phyloP scores from a whole-genome alignment of 148 eudicot species.

The Heliosperma pusillum region DNA sequence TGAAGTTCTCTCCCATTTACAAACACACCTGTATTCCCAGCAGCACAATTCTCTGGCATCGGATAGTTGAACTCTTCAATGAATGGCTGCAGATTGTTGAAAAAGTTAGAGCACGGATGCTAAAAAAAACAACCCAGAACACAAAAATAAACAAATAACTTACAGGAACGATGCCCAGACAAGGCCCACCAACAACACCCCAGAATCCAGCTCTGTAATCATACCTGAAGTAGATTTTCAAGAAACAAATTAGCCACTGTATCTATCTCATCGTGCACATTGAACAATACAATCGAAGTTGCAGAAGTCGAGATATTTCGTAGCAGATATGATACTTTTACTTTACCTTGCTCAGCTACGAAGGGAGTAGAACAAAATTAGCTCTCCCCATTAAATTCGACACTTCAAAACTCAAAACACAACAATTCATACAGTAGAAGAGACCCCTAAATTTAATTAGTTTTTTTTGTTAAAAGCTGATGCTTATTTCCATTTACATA shows the following conservation, averaged over 20 bases:
- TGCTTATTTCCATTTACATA: not conserved
- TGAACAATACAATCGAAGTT: not conserved
- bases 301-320: too few species aligned
- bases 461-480: not conserved
- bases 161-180: slow-evolving; percentile 97
- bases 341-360: not conserved
- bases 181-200: slow-evolving; percentile 96
- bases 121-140: not conserved
- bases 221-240: slow-evolving; percentile 55
- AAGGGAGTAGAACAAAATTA: not conserved
- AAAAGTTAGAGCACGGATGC: not conserved
- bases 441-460: not conserved
- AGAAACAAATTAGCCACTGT: not conserved
- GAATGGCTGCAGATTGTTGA: slow-evolving; percentile 55
- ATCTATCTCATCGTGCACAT: too few species aligned
- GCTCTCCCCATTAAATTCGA: not conserved
- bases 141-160: slow-evolving; percentile 24
- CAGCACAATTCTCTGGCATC: slow-evolving; percentile 77
- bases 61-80: slow-evolving; percentile 87
- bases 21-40: slow-evolving; percentile 66
- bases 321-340: not conserved
- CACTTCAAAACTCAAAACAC: not conserved
- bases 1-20: slow-evolving; percentile 97
- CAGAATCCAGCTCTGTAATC: slow-evolving; percentile 95
- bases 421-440: not conserved